Percentiles rank a stretch among this genome's conserved stretches.
Conservation (phyloP, 2,329 filamentous ascomycete genomes). For the Diaporthe citri region DNA sequence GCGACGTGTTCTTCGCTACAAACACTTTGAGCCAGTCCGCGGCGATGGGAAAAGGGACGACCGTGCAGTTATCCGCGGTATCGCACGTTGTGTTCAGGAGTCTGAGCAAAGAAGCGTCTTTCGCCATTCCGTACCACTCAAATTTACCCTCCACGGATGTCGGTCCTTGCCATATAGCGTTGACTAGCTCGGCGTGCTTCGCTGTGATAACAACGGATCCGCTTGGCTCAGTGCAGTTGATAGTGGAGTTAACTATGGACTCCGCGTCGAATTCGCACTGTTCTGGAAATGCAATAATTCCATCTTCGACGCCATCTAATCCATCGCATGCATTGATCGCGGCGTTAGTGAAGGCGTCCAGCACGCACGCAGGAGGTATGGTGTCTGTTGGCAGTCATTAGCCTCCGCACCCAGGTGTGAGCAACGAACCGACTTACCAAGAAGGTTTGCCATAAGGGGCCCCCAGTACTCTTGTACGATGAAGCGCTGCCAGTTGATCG, state of each 20-base stretch:
- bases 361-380: slow-evolving; percentile 58
- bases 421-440: background rate
- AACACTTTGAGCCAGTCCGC: slow-evolving; percentile 28
- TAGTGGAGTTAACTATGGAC: slow-evolving; percentile 41
- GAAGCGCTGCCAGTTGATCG: slow-evolving; percentile 52
- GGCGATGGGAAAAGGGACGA: background rate
- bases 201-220: slow-evolving; percentile 9
- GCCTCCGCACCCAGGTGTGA: background rate
- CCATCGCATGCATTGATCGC: slow-evolving; percentile 61
- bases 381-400: slow-evolving; percentile 42
- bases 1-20: slow-evolving; percentile 21
- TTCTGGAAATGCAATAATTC: slow-evolving; percentile 53
- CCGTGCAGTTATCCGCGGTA: slow-evolving; percentile 1
- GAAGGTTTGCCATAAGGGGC: slow-evolving; percentile 46
- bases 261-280: slow-evolving; percentile 49
- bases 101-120: background rate
- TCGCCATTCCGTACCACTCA: slow-evolving; percentile 30
- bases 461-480: slow-evolving; percentile 44
- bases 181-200: slow-evolving; percentile 28
- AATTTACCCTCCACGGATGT: background rate
- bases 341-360: slow-evolving; percentile 50
- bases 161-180: slow-evolving; percentile 15
- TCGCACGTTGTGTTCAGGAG: background rate
- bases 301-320: slow-evolving; percentile 58
- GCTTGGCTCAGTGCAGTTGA: slow-evolving; percentile 42